phyloP scores from a whole-genome alignment of 805 yeast genomes.

The Wickerhamiella sorbophila region DNA sequence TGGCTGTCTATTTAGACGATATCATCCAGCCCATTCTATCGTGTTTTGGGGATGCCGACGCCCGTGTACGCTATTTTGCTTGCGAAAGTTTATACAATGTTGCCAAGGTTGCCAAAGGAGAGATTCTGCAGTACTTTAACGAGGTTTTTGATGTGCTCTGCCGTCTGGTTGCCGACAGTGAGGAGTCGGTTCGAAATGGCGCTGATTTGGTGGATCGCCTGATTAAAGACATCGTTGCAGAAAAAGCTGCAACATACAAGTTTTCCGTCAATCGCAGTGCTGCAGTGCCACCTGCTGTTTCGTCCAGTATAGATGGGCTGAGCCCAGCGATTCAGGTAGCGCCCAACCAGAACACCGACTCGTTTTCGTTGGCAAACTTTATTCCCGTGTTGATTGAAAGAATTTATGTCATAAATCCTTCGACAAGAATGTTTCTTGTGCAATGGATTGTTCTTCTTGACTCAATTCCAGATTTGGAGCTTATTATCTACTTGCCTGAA shows the following conservation, averaged over 20 bases:
- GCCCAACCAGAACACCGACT: conserved; percentile 33
- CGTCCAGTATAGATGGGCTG: conserved; percentile 33
- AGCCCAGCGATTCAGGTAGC: conserved; percentile 22
- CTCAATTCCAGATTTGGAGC: conserved; percentile 81
- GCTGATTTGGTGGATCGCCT: conserved; percentile 85
- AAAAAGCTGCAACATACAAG: conserved; percentile 78
- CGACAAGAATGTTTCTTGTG: conserved; percentile 78
- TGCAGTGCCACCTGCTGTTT: conserved; percentile 43
- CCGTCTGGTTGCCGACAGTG: conserved; percentile 78
- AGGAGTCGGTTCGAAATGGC: conserved; percentile 83
- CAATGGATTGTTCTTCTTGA: conserved; percentile 90
- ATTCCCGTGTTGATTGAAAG: conserved; percentile 85
- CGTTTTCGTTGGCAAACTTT: conserved; percentile 74
- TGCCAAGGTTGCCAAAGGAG: conserved; percentile 94
- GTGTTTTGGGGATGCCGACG: conserved; percentile 92
- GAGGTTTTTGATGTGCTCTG: conserved; percentile 90
- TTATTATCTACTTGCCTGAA: conserved; percentile 76
- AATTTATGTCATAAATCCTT: conserved; percentile 83
- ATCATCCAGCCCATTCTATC: conserved; percentile 89
- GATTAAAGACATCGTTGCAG: conserved; percentile 88
- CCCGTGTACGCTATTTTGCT: conserved; percentile 92
- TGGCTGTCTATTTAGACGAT: conserved; percentile 67
- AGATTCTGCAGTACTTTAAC: conserved; percentile 77
- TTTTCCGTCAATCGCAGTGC: conserved; percentile 44
- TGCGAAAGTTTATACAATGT: conserved; percentile 92